Evolutionary conservation across 1,284 basidiomycete species (phyloP).

Genomic region (Taiwanofungus camphoratus): DNA sequence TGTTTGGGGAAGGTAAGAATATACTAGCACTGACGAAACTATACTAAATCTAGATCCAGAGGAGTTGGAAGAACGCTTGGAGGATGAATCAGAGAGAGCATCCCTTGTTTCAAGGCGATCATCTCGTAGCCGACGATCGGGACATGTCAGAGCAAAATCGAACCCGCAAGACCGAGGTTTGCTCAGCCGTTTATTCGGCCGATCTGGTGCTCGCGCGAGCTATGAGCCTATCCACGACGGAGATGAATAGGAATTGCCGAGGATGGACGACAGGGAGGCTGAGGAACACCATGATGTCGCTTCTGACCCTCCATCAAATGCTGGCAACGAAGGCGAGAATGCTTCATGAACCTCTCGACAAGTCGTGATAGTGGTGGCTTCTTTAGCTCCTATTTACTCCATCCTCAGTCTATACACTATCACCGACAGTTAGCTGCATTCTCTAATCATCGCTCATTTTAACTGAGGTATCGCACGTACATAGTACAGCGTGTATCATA

Average conservation of each 20-base stretch:
- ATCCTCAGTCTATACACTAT: conserved; percentile 14
- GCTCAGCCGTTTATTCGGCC: conserved; percentile 47
- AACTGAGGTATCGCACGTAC: too few relatives aligned
- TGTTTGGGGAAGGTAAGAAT: conserved; percentile 70
- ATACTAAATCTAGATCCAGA: conserved; percentile 28
- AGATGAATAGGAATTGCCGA: conserved; percentile 68
- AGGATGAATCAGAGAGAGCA: conserved; percentile 66
- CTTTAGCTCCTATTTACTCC: conserved; percentile 5
- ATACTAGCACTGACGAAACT: conserved; percentile 13
- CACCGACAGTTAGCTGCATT: conserved; percentile 7
- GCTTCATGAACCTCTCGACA: conserved; percentile 12
- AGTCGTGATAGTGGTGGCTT: conserved; percentile 15
- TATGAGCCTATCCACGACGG: conserved; percentile 51
- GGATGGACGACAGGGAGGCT: conserved; percentile 37
- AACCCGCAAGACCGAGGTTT: conserved; percentile 32
- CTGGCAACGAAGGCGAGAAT: conserved; percentile 13
- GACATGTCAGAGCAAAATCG: conserved; percentile 19
- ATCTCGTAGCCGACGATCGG: conserved; percentile 33
- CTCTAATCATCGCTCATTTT: too few relatives aligned
- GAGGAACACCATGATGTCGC: conserved; percentile 22
- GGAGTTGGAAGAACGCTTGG: conserved; percentile 56
- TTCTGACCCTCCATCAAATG: conserved; percentile 12
- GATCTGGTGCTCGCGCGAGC: conserved; percentile 34
- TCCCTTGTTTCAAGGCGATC: conserved; percentile 44
- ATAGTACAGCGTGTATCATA: too few relatives aligned